Evolutionary conservation across 2,329 filamentous ascomycete genomes (phyloP).

Genomic region (Pyricularia grisea): DNA sequence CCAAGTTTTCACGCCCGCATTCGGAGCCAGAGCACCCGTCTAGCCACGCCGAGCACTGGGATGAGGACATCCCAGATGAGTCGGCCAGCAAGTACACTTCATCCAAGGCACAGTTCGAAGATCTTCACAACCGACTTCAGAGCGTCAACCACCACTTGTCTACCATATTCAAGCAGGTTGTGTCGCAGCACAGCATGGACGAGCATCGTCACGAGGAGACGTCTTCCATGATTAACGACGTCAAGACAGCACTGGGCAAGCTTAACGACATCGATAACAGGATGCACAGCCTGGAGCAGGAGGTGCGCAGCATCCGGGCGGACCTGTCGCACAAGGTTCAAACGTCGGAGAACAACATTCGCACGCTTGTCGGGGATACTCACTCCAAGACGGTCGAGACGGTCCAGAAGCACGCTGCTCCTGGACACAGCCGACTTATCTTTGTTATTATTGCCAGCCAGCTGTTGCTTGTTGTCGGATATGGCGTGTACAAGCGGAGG

Average conservation of each 20-base stretch:
- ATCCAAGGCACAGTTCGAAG: slow-evolving; percentile 60
- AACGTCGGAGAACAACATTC: slow-evolving; percentile 42
- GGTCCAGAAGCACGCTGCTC: slow-evolving; percentile 34
- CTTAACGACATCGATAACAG: slow-evolving; percentile 34
- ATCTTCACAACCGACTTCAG: slow-evolving; percentile 79
- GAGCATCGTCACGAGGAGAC: slow-evolving; percentile 50
- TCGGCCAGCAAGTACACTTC: slow-evolving; percentile 36
- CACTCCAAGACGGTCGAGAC: slow-evolving; percentile 39
- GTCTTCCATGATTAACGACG: slow-evolving; percentile 33
- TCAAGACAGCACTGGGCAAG: slow-evolving; percentile 33
- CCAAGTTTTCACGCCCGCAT: slow-evolving; percentile 11
- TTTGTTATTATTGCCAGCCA: slow-evolving; percentile 68
- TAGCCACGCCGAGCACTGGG: slow-evolving; percentile 21
- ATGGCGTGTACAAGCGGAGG: slow-evolving; percentile 72
- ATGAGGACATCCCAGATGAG: slow-evolving; percentile 35
- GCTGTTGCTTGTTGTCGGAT: slow-evolving; percentile 56
- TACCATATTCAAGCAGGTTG: slow-evolving; percentile 49
- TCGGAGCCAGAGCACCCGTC: background rate
- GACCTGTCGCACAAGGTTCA: slow-evolving; percentile 40
- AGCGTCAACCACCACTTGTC: slow-evolving; percentile 59
- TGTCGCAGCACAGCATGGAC: slow-evolving; percentile 36
- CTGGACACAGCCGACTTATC: slow-evolving; percentile 47
- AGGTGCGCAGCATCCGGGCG: slow-evolving; percentile 47
- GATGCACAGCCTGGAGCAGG: slow-evolving; percentile 44
- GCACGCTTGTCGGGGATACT: slow-evolving; percentile 36